Conservation (phyloP, 2,329 filamentous ascomycete species). For the Saccharata proteae region DNA sequence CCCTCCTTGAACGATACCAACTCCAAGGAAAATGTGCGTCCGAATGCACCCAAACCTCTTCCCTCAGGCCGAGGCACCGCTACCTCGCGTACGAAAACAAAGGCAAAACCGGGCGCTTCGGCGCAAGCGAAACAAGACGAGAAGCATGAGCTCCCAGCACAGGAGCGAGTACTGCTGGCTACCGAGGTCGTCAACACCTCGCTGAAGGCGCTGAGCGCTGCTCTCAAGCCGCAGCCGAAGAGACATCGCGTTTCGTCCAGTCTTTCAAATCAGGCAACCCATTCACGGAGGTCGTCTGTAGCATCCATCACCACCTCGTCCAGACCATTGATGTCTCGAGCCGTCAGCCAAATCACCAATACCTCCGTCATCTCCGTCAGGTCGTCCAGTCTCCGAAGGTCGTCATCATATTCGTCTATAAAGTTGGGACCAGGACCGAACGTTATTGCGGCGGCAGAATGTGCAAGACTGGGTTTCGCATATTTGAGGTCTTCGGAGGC, state of each 20-base stretch:
- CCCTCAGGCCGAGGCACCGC: too few species aligned
- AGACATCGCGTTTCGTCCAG: conserved; percentile 9
- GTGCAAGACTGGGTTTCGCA: conserved; percentile 54
- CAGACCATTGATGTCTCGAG: conserved; percentile 25
- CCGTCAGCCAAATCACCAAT: conserved; percentile 48
- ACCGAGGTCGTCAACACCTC: conserved; percentile 62
- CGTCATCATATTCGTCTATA: conserved; percentile 23
- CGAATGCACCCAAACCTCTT: too few species aligned
- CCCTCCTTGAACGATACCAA: too few species aligned
- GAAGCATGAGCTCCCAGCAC: conserved; percentile 32
- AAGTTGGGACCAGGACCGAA: conserved; percentile 19
- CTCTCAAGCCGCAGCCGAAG: conserved; percentile 39
- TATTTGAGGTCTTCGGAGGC: conserved; percentile 48
- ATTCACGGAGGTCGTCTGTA: conserved; percentile 2
- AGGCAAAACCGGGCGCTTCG: conserved; percentile 19
- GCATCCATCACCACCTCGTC: conserved; percentile 13
- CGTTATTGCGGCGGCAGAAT: conserved; percentile 50
- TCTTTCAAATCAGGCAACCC: neutral
- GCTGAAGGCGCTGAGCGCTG: conserved; percentile 57
- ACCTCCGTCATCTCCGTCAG: conserved; percentile 29
- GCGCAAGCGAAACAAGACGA: conserved; percentile 26
- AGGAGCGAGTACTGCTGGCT: conserved; percentile 55
- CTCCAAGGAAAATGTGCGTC: too few species aligned
- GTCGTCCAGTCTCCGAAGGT: conserved; percentile 19
- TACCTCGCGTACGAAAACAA: conserved; percentile 18